Base-by-base conservation (phyloP, 352 stramenopile genomes). In the Phytopythium kandeliae region DNA sequence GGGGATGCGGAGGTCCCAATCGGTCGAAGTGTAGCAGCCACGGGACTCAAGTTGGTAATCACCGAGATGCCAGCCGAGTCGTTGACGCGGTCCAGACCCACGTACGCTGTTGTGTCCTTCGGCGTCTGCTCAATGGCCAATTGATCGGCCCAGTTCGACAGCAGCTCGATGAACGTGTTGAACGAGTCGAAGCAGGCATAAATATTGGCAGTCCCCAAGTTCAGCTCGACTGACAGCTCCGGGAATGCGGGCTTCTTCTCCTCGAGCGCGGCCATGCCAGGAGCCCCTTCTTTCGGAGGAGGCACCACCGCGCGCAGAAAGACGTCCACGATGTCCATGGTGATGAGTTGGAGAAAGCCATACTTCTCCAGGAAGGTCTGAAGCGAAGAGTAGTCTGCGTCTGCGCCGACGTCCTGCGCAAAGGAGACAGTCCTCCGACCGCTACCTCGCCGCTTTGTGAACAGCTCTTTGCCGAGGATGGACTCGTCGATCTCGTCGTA, bases 101-200 rank as follows among this genome's bases (percentile, higher is more conserved):
- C 82, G 33, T 93, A 93, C 6, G 75, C 82, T 48, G 77, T 87
- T 24, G 73, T 87, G 49, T 92, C 80, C 10, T 65, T 64, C 11
- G 80, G 78, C 37, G 85, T 66, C 57, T 85, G 70, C 37, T 85
- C 63, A 17, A 76, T 71, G 26, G 70, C 75, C 21, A 93, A 55
- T 41, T 93, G 75, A 19, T 92, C 81, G 4, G 66, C 72, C 80
- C 78, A 92, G 17, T 62, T 76, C 10, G 68, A 83, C 4, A 86
- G 51, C 15, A 93, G 50, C 53, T 92, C 78, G 19, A 92, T 70
- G 36, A 95, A 62, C 9, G 81, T 92, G 55, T 89, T 90, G 61
- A 92, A 95, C 28, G 85, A 95, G 64, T 95, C 85, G 60, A 92
- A 95, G 31, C 85, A 95, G 16, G 81, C 81, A 55, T 95, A 93